A percentile compares a stretch with the other conserved stretches of the same genome.
These are phyloP conservation scores for Zizania latifolia DNA, from an alignment of 176 grass and related monocot genomes.

Conservation along the genomic window DNA sequence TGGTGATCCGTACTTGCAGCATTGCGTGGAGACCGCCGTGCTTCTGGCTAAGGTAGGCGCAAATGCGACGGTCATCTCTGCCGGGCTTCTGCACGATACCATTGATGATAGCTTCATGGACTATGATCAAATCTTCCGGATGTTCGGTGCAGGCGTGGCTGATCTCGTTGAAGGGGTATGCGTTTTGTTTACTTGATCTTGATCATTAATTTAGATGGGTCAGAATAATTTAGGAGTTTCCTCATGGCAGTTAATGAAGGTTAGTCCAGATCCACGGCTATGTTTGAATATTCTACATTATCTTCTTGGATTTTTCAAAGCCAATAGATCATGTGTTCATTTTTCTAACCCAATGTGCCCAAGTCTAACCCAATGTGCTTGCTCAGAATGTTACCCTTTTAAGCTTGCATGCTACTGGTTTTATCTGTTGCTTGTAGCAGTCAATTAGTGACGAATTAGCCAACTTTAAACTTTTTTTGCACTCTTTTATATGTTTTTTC, in stretches of 20 bases:
- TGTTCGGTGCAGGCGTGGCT: slow-evolving; percentile 75
- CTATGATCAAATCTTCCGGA: slow-evolving; percentile 64
- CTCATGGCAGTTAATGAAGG: neutral
- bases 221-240: neutral
- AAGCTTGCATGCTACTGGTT: neutral
- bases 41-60: slow-evolving; percentile 75
- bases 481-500: neutral
- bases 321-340: slow-evolving; percentile 25
- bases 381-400: neutral
- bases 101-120: slow-evolving; percentile 87
- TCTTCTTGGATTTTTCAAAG: neutral
- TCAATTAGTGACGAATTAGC: neutral
- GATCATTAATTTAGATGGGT: slow-evolving; percentile 16
- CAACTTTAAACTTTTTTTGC: neutral
- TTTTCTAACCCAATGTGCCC: neutral
- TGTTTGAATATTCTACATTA: slow-evolving; percentile 24
- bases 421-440: slow-evolving; percentile 4
- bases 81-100: slow-evolving; percentile 83
- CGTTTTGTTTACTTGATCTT: slow-evolving; percentile 9
- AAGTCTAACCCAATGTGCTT: slow-evolving; percentile 9
- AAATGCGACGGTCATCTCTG: slow-evolving; percentile 56
- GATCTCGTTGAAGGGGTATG: slow-evolving; percentile 96
- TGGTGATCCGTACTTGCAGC: slow-evolving; percentile 87
- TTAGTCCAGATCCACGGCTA: neutral
- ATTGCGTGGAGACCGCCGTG: slow-evolving; percentile 88